Conservation (phyloP, 495 filamentous ascomycete genomes). For the Penicillium dipodomyicola region DNA sequence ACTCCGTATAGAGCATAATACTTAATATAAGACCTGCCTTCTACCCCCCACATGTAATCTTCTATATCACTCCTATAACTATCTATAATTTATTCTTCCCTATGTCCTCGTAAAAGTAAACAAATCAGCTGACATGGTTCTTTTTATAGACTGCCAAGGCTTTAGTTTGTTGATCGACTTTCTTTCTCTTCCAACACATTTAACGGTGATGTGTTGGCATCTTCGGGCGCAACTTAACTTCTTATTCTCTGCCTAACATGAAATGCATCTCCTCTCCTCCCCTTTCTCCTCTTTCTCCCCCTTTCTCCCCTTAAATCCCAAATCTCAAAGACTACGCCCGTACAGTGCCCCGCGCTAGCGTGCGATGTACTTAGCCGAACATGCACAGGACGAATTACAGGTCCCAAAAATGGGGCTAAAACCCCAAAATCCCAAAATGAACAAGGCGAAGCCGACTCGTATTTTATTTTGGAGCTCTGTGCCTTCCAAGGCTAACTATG, state of each 20-base stretch:
- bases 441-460: not conserved
- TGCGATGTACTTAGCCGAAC: not conserved
- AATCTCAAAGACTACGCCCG: not conserved
- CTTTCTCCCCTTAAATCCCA: not conserved
- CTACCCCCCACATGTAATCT: no score
- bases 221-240: constrained; percentile 3
- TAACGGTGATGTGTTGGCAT: constrained; percentile 6
- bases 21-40: no score
- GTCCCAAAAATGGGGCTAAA: not conserved
- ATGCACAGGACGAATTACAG: not conserved
- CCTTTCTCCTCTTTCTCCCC: no score
- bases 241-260: constrained; percentile 4
- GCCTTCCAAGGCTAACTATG: not conserved
- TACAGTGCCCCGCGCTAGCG: not conserved
- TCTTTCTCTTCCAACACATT: not conserved
- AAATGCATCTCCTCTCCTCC: not conserved
- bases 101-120: not conserved
- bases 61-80: no score
- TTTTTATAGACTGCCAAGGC: constrained; percentile 7
- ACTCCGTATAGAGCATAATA: no score
- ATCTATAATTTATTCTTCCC: not conserved
- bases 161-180: constrained; percentile 1
- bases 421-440: not conserved
- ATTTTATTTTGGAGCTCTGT: not conserved
- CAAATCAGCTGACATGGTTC: not conserved